Conservation (phyloP, 768 basidiomycete genomes). For the Gautieria morchelliformis region DNA sequence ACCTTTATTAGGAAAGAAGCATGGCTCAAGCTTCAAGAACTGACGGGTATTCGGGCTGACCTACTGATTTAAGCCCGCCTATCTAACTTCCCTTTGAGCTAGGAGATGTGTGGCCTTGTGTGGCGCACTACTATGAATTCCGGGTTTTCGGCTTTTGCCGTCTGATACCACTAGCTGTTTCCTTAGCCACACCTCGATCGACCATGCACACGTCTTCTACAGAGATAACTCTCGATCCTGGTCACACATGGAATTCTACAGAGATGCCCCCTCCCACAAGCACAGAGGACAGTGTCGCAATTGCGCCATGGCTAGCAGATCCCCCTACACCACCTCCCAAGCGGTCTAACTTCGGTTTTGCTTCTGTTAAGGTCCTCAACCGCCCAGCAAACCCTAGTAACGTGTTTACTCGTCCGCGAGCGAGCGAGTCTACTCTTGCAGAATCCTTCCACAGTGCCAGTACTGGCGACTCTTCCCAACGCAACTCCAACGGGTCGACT, state of each 20-base stretch:
- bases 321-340: neutral
- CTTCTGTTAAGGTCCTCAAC: neutral
- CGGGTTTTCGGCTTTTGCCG: too few relatives aligned
- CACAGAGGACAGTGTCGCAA: neutral
- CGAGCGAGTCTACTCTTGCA: neutral
- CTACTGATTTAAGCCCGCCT: too few relatives aligned
- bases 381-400: neutral
- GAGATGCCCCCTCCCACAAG: neutral
- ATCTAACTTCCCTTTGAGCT: too few relatives aligned
- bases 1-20: too few relatives aligned
- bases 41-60: too few relatives aligned
- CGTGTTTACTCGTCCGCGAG: neutral
- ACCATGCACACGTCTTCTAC: slow-evolving; percentile 5
- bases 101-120: too few relatives aligned
- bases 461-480: slow-evolving; percentile 1
- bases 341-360: neutral
- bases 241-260: neutral
- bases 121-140: too few relatives aligned
- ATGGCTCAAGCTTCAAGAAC: too few relatives aligned
- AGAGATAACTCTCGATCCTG: slow-evolving; percentile 6
- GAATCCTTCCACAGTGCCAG: neutral
- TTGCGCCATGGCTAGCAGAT: slow-evolving; percentile 3
- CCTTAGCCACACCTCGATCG: neutral
- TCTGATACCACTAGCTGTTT: too few relatives aligned
- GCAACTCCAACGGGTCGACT: neutral